Conservation (phyloP, 129 eudicot genomes). For the Erigeron canadensis region DNA sequence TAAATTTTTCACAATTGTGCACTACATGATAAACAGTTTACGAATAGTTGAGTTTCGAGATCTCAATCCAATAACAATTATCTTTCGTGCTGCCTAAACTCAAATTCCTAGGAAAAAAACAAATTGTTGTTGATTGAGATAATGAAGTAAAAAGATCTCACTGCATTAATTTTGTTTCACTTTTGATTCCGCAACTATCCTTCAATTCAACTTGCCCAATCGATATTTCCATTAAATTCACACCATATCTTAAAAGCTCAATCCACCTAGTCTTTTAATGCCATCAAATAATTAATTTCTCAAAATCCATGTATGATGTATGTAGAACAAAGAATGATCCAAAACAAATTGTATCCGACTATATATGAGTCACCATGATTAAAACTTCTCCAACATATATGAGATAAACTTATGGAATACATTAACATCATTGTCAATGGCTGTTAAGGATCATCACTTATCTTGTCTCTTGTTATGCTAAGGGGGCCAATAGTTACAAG, state of each 20-base stretch:
- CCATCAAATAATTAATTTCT: not conserved
- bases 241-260: no score
- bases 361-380: not conserved
- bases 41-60: no score
- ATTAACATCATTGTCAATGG: not conserved
- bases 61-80: no score
- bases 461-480: not conserved
- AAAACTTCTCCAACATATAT: not conserved
- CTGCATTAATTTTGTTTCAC: not conserved
- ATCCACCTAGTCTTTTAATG: not conserved
- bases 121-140: no score
- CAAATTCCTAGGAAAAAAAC: no score
- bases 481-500: not conserved
- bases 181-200: not conserved
- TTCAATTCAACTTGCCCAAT: not conserved
- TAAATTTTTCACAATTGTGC: no score
- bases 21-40: no score
- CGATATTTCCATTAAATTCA: not conserved
- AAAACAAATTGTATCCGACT: not conserved
- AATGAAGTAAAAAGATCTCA: no score
- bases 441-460: not conserved
- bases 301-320: no score
- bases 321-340: not conserved
- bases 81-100: no score
- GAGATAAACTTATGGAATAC: not conserved